Base-by-base conservation (phyloP, 768 basidiomycete genomes). In the Termitomyces sp. region DNA sequence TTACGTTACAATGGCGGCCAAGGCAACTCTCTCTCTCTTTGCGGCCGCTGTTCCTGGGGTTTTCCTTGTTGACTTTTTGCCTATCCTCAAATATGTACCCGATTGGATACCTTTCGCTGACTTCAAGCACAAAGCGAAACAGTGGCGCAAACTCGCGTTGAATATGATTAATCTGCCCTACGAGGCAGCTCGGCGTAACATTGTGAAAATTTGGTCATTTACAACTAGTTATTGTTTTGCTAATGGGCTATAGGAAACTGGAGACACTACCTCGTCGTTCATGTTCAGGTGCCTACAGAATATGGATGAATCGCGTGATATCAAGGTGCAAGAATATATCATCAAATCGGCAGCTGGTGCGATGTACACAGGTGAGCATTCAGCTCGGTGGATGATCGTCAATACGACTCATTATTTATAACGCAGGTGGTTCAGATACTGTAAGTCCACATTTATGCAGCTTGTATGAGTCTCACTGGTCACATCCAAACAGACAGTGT, bases 91-190 rank as follows among this genome's bases (percentile, higher is more conserved):
- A 55, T 64, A 75, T 40, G 49, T 77, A 2, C 76, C 75, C 1
- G 63, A 56, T 4, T 76, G 72, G 70, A 59, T 76, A 42, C 75
- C 76, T 40, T 71, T 73, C 1, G 67, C 68, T 0, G 70, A 65
- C 20, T 78, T 78, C 65, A 69, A 75, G 59, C 61, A 58, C 1
- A 64, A 67, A 40, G 77, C 76, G 2, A 63, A 58, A 14, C 57
- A 67, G 9, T 71, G 71, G 68, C 55, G 48, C n/a, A 53, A 63
- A 5, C 36, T 56, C 2, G 64, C 63, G 5, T 16, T 26, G 2
- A 51, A 55, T 8, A 64, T 75, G 65, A 37, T 66, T 7, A 57
- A 69, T 1, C n/a, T 53, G 12, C 73, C 72, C 0, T 74, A 63
- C 43, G 57, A 62, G 18, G 63, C 56, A 4, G 61, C 54, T 0